Evolutionary conservation across 202 grass and related monocot species (phyloP).

Genomic region (Zizania palustris): DNA sequence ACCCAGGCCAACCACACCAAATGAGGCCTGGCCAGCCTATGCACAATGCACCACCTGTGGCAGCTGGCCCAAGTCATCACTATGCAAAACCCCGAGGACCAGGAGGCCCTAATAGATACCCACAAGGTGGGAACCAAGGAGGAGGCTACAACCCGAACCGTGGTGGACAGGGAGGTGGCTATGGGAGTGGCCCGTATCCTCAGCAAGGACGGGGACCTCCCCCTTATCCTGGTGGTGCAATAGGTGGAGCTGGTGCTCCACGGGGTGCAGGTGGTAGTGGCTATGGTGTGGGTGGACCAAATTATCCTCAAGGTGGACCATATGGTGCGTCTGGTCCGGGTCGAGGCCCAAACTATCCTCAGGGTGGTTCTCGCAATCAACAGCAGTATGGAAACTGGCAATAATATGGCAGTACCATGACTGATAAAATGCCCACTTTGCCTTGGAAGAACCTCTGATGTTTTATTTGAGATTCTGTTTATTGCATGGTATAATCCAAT

Average conservation of each 20-base stretch:
- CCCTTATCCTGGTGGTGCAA: constrained; percentile 54
- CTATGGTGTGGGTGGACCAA: constrained; percentile 60
- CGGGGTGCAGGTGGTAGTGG: constrained; percentile 46
- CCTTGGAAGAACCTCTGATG: not conserved
- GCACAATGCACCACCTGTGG: constrained; percentile 67
- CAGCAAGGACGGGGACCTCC: constrained; percentile 71
- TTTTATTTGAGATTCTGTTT: not conserved
- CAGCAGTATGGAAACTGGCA: constrained; percentile 79
- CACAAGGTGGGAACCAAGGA: constrained; percentile 63
- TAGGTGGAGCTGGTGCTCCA: constrained; percentile 54
- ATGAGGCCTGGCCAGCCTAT: constrained; percentile 69
- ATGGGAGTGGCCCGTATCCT: constrained; percentile 60
- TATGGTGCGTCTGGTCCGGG: constrained; percentile 64
- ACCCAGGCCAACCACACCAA: constrained; percentile 66
- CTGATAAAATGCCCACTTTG: not conserved
- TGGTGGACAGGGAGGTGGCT: constrained; percentile 65
- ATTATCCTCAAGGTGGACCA: constrained; percentile 65
- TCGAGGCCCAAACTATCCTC: constrained; percentile 57
- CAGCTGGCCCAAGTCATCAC: constrained; percentile 70
- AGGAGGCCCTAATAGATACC: constrained; percentile 73
- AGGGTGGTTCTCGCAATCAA: constrained; percentile 66
- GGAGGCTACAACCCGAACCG: constrained; percentile 71
- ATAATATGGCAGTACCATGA: constrained; percentile 26
- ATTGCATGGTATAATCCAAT: not conserved
- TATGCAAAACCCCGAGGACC: constrained; percentile 78